Percentiles rank a stretch among this genome's conserved stretches.
phyloP scores from a whole-genome alignment of 1,284 basidiomycete genomes.

The Sanguinoderma infundibulare region DNA sequence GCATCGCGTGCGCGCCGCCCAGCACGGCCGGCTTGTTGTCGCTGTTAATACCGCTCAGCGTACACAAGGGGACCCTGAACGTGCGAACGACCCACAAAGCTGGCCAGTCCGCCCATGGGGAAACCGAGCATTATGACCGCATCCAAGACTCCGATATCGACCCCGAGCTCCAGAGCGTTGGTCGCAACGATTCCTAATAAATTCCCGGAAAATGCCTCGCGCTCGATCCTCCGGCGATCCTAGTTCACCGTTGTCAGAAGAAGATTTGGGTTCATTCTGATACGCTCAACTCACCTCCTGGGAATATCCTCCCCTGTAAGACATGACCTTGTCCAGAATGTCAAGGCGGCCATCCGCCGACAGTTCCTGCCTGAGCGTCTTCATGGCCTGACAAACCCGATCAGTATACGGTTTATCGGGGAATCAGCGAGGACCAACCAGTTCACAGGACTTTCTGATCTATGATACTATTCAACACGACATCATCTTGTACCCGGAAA shows the following conservation, averaged over 20 bases:
- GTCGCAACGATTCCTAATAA: constrained; percentile 90
- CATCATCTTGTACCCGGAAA: not conserved
- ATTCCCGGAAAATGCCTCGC: constrained; percentile 84
- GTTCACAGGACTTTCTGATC: constrained; percentile 84
- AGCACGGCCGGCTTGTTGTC: constrained; percentile 90
- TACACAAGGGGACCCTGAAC: not conserved
- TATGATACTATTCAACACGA: constrained; percentile 32
- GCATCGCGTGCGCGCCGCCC: constrained; percentile 85
- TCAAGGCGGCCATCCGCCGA: constrained; percentile 79
- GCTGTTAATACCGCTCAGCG: constrained; percentile 40
- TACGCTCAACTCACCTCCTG: constrained; percentile 42
- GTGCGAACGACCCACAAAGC: constrained; percentile 57
- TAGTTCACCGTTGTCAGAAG: constrained; percentile 33
- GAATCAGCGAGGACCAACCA: constrained; percentile 48
- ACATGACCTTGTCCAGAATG: constrained; percentile 78
- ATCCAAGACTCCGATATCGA: constrained; percentile 89
- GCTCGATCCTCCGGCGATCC: constrained; percentile 86
- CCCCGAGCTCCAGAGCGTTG: constrained; percentile 89
- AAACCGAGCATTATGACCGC: constrained; percentile 92
- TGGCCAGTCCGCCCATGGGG: constrained; percentile 73
- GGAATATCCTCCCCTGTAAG: constrained; percentile 85
- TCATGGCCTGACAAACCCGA: constrained; percentile 65
- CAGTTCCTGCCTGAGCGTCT: constrained; percentile 74
- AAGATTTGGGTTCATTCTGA: not conserved
- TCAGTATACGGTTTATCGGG: not conserved